These are phyloP conservation scores for Candida tetrigidarum DNA, from an alignment of 1,139 yeast genomes.

Conservation along the genomic window DNA sequence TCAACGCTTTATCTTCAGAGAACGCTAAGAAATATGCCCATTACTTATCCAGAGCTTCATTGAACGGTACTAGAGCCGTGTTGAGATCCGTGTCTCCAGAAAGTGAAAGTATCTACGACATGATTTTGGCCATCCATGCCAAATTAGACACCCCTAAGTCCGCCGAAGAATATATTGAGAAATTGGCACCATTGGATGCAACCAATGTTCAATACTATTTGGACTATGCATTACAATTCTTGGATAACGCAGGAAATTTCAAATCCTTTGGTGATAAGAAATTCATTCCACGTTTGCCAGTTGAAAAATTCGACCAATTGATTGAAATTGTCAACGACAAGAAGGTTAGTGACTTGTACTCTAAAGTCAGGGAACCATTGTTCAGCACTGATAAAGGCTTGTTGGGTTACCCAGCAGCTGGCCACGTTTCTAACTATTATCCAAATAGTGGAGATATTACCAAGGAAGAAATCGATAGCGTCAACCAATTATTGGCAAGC, in stretches of 20 bases:
- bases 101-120: constrained; percentile 72
- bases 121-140: constrained; percentile 61
- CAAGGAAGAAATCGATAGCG: constrained; percentile 63
- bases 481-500: constrained; percentile 64
- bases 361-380: constrained; percentile 48
- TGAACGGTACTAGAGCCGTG: constrained; percentile 79
- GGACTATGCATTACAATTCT: constrained; percentile 81
- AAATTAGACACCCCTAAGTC: constrained; percentile 49
- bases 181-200: constrained; percentile 28
- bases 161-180: constrained; percentile 45
- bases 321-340: constrained; percentile 45
- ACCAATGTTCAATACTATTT: constrained; percentile 52
- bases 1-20: constrained; percentile 39
- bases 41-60: constrained; percentile 79
- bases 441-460: constrained; percentile 53
- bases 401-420: constrained; percentile 79
- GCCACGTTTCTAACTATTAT: constrained; percentile 78
- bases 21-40: constrained; percentile 70
- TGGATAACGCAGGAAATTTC: constrained; percentile 83
- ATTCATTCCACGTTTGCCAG: constrained; percentile 67
- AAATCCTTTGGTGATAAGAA: constrained; percentile 90
- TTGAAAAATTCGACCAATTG: constrained; percentile 51
- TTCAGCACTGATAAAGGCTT: constrained; percentile 56
- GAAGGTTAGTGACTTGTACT: constrained; percentile 42
- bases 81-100: constrained; percentile 86